A percentile compares a stretch with the other conserved stretches of the same genome.
Conservation (phyloP, 208 protist species). For the Trypanosoma mega region DNA sequence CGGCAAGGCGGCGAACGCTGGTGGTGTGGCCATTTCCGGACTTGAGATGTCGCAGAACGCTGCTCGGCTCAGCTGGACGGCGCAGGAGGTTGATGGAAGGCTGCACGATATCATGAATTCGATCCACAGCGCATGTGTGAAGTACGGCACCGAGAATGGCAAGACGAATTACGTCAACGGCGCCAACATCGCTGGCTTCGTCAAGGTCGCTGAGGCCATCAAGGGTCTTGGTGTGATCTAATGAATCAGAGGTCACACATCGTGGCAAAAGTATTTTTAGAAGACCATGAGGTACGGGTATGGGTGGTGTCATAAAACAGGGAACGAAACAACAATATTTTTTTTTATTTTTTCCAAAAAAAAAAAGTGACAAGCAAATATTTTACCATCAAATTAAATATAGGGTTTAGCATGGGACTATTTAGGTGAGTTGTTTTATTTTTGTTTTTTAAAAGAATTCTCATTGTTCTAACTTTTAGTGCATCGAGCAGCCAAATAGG, state of each 20-base stretch:
- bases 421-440: no score
- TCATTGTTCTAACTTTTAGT: no score
- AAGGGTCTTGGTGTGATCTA: slow-evolving; percentile 63
- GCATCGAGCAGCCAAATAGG: no score
- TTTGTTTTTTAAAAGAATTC: no score
- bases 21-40: slow-evolving; percentile 92
- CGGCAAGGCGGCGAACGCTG: slow-evolving; percentile 93
- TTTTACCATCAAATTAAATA: no score
- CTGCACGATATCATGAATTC: slow-evolving; percentile 90
- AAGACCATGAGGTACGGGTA: background rate
- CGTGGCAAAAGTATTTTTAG: background rate
- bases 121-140: slow-evolving; percentile 76
- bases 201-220: slow-evolving; percentile 81
- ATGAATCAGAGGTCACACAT: background rate
- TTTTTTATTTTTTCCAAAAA: no score
- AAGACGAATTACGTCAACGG: slow-evolving; percentile 71
- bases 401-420: no score
- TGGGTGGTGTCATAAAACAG: background rate
- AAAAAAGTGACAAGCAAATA: no score
- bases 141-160: slow-evolving; percentile 55
- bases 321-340: no score
- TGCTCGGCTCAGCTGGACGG: slow-evolving; percentile 71
- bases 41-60: slow-evolving; percentile 96
- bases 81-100: slow-evolving; percentile 85
- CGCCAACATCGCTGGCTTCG: slow-evolving; percentile 93